Percentiles rank a stretch among this genome's conserved stretches.
These are phyloP conservation scores for Calonectria crousiana DNA, from an alignment of 2,329 filamentous ascomycete species.

Conservation along the genomic window DNA sequence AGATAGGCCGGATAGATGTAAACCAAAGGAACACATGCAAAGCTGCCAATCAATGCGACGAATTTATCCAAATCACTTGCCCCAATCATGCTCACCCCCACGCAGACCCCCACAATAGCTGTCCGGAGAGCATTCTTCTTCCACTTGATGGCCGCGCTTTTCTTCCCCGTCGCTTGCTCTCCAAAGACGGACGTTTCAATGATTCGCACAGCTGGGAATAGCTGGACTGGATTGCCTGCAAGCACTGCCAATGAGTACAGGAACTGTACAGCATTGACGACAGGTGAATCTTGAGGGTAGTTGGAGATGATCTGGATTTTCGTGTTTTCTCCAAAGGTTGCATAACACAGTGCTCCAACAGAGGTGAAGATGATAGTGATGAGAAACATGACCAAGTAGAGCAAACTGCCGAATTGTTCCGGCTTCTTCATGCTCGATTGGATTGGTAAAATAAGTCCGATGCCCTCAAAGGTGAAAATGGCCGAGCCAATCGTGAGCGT, in stretches of 20 bases:
- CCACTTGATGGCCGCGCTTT: constrained; percentile 76
- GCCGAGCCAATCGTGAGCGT: constrained; percentile 79
- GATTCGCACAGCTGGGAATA: constrained; percentile 80
- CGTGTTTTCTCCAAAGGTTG: constrained; percentile 76
- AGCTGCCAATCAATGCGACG: constrained; percentile 78
- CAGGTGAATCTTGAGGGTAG: constrained; percentile 75
- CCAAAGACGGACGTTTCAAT: constrained; percentile 77
- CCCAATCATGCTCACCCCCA: constrained; percentile 71
- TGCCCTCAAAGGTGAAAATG: constrained; percentile 85
- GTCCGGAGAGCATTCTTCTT: constrained; percentile 79
- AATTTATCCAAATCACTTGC: constrained; percentile 80
- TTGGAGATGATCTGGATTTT: constrained; percentile 83
- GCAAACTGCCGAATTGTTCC: constrained; percentile 73
- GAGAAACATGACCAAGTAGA: constrained; percentile 78
- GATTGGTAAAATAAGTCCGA: constrained; percentile 81
- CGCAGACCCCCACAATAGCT: constrained; percentile 68
- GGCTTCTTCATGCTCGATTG: constrained; percentile 81
- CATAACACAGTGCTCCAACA: constrained; percentile 79
- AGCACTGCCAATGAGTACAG: constrained; percentile 80
- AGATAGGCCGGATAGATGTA: constrained; percentile 82
- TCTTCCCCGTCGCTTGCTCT: constrained; percentile 74
- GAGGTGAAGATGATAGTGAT: constrained; percentile 81
- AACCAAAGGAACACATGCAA: constrained; percentile 80
- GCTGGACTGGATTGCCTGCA: constrained; percentile 79
- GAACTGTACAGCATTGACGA: constrained; percentile 83